Evolutionary conservation across 2,329 filamentous ascomycete genomes (phyloP), one percentile per base, ranked within the genome.

Genomic region (Helotiales sp.): DNA sequence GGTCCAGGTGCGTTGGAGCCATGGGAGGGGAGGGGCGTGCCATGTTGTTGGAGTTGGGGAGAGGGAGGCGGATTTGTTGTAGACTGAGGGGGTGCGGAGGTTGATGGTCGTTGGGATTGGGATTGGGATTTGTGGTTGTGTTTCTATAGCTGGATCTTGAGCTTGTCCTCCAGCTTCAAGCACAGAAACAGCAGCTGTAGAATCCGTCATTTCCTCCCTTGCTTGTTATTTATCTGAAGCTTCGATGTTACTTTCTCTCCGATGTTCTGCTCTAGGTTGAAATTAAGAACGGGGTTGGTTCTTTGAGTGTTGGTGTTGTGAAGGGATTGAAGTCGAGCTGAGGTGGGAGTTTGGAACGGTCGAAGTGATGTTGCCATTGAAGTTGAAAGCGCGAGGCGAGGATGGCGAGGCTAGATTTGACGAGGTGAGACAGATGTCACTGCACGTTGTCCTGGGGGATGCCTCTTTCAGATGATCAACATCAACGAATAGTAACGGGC

Each of bases 1-100:
- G 73, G 86, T 81, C 91, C 91, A 93, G 67, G 87, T 91, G 68
- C 89, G 83, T 61, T 83, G 79, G 54, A 93, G 85, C 84, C 86
- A 91, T 65, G 84, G 78, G 28, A 87, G 78, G 8, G 63, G 45
- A 22, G 63, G 63, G 3, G 57, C 30, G 10, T 55, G 49, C 61
- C 49, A 63, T 50, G 45, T 49, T 4, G 26, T 50, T 15, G 22
- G 15, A 17, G n/a, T n/a, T n/a, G n/a, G n/a, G n/a, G n/a, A n/a
- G n/a, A n/a, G n/a, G n/a, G n/a, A n/a, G n/a, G n/a, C n/a, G n/a
- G n/a, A n/a, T 57, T 57, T 57, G 11, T 34, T 57, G 30, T 57
- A 8, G 30, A 37, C 13, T 7, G 54, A 57, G 2, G 54, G 54
- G n/a, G 54, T 10, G 54, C 54, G 54, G 30, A 57, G 54, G n/a